Evolutionary conservation across 129 eudicot genomes (phyloP).

Genomic region (Artemisia tridentata): DNA sequence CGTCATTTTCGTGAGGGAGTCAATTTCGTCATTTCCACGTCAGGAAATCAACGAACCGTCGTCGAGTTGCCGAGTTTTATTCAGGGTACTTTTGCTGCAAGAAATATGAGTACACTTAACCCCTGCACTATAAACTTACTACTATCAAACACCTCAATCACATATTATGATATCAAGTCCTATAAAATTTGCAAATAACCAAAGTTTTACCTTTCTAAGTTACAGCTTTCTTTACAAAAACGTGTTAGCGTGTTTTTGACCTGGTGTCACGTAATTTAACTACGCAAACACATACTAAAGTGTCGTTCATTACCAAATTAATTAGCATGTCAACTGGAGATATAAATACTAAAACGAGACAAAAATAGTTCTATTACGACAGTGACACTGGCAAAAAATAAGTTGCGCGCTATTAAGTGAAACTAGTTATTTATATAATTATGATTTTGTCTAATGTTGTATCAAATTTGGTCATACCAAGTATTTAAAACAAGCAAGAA

Average conservation of each 20-base stretch:
- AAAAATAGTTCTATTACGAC: no score
- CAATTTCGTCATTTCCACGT: neutral
- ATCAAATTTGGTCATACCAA: neutral
- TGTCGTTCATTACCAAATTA: no score
- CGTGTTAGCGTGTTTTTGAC: no score
- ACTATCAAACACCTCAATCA: slow-evolving; percentile 3
- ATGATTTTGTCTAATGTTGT: neutral
- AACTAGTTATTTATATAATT: no score
- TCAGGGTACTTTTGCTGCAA: neutral
- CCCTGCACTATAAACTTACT: slow-evolving; percentile 4
- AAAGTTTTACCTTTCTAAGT: neutral
- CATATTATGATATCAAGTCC: neutral
- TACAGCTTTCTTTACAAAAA: neutral
- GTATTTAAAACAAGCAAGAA: neutral
- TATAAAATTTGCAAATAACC: neutral
- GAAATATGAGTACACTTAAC: slow-evolving; percentile 11
- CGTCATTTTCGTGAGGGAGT: slow-evolving; percentile 22
- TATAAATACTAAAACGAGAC: no score
- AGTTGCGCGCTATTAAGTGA: no score
- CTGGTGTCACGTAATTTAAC: no score
- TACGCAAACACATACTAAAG: no score
- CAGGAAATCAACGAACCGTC: slow-evolving; percentile 10
- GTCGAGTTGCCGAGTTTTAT: slow-evolving; percentile 22
- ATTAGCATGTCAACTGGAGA: no score
- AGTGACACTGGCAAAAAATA: no score